These are phyloP conservation scores for Brasilioporus rufonigricans DNA, from an alignment of 768 basidiomycete genomes.

Conservation along the genomic window DNA sequence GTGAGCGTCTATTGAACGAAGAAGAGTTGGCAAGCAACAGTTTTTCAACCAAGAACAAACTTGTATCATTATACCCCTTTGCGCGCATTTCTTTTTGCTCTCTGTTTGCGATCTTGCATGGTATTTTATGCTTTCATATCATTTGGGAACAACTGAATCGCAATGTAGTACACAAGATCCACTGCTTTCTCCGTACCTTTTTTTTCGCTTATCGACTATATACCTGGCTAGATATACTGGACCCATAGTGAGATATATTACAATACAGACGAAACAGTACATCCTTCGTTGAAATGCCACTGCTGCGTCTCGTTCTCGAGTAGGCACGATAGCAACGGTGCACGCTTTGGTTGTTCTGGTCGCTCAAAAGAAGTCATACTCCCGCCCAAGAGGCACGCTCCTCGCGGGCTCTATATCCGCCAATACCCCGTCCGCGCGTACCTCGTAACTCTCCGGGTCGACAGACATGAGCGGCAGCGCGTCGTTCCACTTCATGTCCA, in stretches of 20 bases:
- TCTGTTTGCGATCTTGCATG: constrained; percentile 6
- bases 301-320: background rate
- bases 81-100: background rate
- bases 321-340: no score
- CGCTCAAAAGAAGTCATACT: constrained; percentile 80
- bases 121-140: constrained; percentile 25
- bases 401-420: constrained; percentile 76
- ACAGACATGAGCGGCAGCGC: constrained; percentile 80
- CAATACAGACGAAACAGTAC: constrained; percentile 1
- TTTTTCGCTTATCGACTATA: background rate
- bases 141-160: constrained; percentile 1
- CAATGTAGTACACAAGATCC: constrained; percentile 16
- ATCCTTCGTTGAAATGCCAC: background rate
- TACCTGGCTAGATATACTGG: constrained; percentile 3
- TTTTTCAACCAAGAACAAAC: background rate
- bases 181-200: background rate
- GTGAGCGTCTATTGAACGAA: constrained; percentile 24
- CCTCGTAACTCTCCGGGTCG: constrained; percentile 91
- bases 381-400: constrained; percentile 62
- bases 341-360: no score
- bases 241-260: constrained; percentile 5
- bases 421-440: constrained; percentile 72
- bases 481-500: constrained; percentile 93
- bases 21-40: no score
- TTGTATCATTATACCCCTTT: constrained; percentile 7